Base-by-base conservation (phyloP, 2,329 filamentous ascomycete genomes). In the Colletotrichum sojae region DNA sequence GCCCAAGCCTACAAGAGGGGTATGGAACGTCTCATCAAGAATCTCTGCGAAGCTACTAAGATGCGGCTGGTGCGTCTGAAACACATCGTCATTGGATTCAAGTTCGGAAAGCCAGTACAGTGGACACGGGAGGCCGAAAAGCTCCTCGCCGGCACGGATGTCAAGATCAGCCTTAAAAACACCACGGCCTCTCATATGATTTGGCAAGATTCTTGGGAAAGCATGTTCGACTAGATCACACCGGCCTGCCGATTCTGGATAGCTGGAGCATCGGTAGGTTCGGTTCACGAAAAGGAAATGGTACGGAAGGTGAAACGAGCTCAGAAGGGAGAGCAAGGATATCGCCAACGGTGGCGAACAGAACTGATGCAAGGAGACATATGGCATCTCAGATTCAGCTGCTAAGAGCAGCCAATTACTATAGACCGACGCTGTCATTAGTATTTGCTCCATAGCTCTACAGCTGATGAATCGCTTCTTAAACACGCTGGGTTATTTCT, bases 121-220 rank as follows among this genome's bases (percentile, higher is more conserved):
- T 67, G 52, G 64, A 64, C 36, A 15, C 55, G 12, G 13, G 22
- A 16, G 20, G 59, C 64, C 31, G 48, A 54, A 13, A 63, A 57
- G 43, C n/a, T 48, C 0, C 22, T 67, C 2, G 46, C 52, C 2
- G 45, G 39, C 4, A 67, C 59, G 0, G 53, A 55, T 18, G 64
- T 62, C 1, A 49, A 55, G 2, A 6, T 64, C 45, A 63, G 45
- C 25, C 20, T 63, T 15, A 49, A 6, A 15, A 62, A 15, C 18
- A 27, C 36, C 2, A 39, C 12, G 9, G 31, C 46, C 15, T 39
- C 39, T 16, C 18, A 20, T 12, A 46, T 9, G 22, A 6, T 66
- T 20, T 66, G 63, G 63, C 10, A 3, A 4, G n/a, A 12, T 3
- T 36, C 57, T 25, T 66, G 57, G 56, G 46, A 62, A n/a, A 16